These are phyloP conservation scores for Penicillium sp. DNA, from an alignment of 2,329 filamentous ascomycete species.

Conservation along the genomic window DNA sequence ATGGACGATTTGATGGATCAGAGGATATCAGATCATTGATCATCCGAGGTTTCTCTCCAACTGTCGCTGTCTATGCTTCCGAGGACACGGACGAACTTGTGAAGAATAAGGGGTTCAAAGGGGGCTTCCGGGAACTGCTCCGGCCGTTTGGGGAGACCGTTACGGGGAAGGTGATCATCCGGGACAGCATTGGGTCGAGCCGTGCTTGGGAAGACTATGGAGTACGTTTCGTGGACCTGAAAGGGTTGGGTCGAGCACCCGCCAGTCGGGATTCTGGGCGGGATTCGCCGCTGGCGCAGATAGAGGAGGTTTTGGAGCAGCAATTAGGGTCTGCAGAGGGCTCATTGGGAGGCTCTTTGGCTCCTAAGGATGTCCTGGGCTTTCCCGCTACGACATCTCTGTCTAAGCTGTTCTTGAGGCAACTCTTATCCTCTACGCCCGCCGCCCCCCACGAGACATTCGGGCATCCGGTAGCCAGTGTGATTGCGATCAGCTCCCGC, in stretches of 20 bases:
- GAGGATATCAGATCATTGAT: constrained; percentile 70
- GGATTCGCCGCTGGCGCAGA: constrained; percentile 57
- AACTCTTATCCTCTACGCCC: constrained; percentile 79
- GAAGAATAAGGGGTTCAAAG: constrained; percentile 80
- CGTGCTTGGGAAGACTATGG: constrained; percentile 87
- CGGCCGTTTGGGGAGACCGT: constrained; percentile 90
- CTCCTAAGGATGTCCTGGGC: constrained; percentile 39
- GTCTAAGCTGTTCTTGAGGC: constrained; percentile 82
- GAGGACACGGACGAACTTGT: constrained; percentile 81
- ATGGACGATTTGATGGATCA: constrained; percentile 58
- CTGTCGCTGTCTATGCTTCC: constrained; percentile 86
- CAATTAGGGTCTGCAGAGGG: constrained; percentile 79
- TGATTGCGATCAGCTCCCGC: constrained; percentile 92
- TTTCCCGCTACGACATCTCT: constrained; percentile 70
- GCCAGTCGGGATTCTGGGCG: constrained; percentile 48
- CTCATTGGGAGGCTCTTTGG: constrained; percentile 40
- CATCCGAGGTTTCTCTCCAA: constrained; percentile 83
- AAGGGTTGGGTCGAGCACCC: constrained; percentile 48
- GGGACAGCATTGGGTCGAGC: constrained; percentile 87
- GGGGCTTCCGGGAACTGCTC: constrained; percentile 82
- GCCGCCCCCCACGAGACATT: constrained; percentile 90
- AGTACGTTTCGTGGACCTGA: constrained; percentile 78
- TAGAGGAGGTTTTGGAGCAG: constrained; percentile 80
- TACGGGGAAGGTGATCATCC: constrained; percentile 83
- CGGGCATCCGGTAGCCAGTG: constrained; percentile 88